These are phyloP conservation scores for Polysphondylium violaceum DNA, from an alignment of 78 protist genomes.

Conservation along the genomic window DNA sequence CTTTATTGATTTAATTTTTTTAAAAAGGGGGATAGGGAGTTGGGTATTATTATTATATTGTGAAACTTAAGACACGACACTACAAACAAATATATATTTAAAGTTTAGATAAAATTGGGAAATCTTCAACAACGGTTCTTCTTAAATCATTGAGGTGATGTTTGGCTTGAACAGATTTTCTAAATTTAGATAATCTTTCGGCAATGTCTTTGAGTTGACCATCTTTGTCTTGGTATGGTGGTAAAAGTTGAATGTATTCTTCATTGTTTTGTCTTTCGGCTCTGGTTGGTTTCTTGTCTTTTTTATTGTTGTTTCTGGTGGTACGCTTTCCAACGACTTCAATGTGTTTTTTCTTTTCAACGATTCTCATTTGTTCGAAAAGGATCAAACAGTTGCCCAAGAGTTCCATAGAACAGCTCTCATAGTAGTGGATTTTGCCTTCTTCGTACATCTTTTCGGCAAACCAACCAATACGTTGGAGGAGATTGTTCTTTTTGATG, in stretches of 20 bases:
- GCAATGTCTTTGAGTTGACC: constrained; percentile 44
- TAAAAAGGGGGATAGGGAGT: background rate
- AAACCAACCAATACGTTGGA: constrained; percentile 78
- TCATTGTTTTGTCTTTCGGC: constrained; percentile 18
- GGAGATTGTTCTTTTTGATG: constrained; percentile 63
- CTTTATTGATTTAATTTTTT: background rate
- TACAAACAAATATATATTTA: constrained; percentile 2
- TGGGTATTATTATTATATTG: background rate
- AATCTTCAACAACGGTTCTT: constrained; percentile 74
- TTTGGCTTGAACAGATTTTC: constrained; percentile 45
- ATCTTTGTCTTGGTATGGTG: constrained; percentile 74
- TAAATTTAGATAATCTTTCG: constrained; percentile 63
- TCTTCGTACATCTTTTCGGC: constrained; percentile 88
- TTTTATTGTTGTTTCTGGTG: constrained; percentile 42
- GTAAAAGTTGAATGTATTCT: constrained; percentile 70
- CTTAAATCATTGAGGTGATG: constrained; percentile 60
- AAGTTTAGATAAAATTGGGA: constrained; percentile 75
- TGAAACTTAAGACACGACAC: background rate
- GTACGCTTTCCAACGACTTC: constrained; percentile 78
- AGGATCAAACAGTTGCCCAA: constrained; percentile 64
- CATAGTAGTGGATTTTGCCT: constrained; percentile 81
- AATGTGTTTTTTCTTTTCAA: constrained; percentile 43
- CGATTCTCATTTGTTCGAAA: constrained; percentile 49
- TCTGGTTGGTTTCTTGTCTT: constrained; percentile 44
- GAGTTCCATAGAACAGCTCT: constrained; percentile 80